These are phyloP conservation scores for Rhodotorula sphaerocarpa DNA, from an alignment of 768 basidiomycete species.

Conservation along the genomic window DNA sequence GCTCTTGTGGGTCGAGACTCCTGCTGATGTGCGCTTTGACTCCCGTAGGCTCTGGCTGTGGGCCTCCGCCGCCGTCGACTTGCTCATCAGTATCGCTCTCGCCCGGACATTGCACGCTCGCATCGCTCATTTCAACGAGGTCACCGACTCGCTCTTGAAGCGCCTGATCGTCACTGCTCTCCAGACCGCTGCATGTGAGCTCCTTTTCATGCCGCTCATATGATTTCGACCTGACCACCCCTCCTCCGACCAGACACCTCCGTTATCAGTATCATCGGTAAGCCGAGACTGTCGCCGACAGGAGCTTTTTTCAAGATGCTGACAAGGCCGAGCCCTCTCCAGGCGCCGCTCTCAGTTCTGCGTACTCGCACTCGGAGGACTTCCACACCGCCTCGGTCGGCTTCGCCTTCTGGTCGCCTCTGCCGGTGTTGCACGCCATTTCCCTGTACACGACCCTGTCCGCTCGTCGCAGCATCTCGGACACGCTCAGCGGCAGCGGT, in stretches of 20 bases:
- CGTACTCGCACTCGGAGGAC: no score
- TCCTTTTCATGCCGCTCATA: no score
- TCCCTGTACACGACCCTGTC: slow-evolving; percentile 23
- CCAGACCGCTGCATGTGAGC: slow-evolving; percentile 3
- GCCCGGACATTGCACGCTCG: slow-evolving; percentile 9
- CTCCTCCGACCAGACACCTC: slow-evolving; percentile 4
- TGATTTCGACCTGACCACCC: no score
- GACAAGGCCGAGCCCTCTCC: no score
- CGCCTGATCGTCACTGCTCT: slow-evolving; percentile 11
- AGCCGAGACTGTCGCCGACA: no score
- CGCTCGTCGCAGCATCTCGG: neutral
- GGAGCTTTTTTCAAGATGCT: no score
- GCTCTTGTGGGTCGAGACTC: no score
- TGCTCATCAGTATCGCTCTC: slow-evolving; percentile 14
- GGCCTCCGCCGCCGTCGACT: slow-evolving; percentile 6
- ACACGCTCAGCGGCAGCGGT: neutral
- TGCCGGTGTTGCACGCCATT: slow-evolving; percentile 20
- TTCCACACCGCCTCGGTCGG: neutral
- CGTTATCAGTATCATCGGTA: slow-evolving; percentile 5
- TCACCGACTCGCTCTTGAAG: slow-evolving; percentile 7
- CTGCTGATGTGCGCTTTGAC: no score
- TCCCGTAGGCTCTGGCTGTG: slow-evolving; percentile 20
- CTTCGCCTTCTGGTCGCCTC: slow-evolving; percentile 3
- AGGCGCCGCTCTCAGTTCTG: no score
- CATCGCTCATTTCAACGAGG: slow-evolving; percentile 12